Conservation (phyloP, 495 filamentous ascomycete genomes). For the Aspergillus taichungensis region DNA sequence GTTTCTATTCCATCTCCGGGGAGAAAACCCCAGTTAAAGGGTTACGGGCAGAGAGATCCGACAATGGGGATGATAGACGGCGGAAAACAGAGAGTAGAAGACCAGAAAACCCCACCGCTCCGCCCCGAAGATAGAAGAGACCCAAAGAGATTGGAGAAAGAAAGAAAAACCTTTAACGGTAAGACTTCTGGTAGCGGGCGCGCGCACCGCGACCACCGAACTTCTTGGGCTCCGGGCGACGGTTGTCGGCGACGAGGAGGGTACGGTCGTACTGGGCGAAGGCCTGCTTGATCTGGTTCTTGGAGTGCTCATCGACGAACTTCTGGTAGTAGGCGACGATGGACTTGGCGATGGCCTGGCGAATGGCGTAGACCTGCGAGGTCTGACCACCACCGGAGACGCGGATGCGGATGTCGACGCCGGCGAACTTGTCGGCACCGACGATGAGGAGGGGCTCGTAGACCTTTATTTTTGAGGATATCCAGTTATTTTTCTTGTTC, state of each 20-base stretch:
- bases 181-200: constrained; percentile 90
- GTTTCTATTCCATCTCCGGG: no score
- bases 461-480: constrained; percentile 41
- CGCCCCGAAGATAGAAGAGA: neutral
- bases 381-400: constrained; percentile 96
- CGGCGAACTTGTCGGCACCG: constrained; percentile 91
- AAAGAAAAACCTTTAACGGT: constrained; percentile 45
- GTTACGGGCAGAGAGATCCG: no score
- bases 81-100: no score
- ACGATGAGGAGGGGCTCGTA: constrained; percentile 97
- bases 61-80: no score
- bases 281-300: constrained; percentile 96
- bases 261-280: constrained; percentile 93
- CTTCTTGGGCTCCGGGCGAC: constrained; percentile 90
- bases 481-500: neutral
- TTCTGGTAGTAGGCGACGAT: constrained; percentile 99
- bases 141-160: constrained; percentile 14
- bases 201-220: constrained; percentile 82
- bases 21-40: no score
- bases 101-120: no score
- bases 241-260: constrained; percentile 94
- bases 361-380: constrained; percentile 97
- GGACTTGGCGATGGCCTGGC: constrained; percentile 97
- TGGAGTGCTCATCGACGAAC: constrained; percentile 98
- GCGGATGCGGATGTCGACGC: constrained; percentile 94